phyloP scores from a whole-genome alignment of 2,329 filamentous ascomycete species.

The Verticillium nubilum region DNA sequence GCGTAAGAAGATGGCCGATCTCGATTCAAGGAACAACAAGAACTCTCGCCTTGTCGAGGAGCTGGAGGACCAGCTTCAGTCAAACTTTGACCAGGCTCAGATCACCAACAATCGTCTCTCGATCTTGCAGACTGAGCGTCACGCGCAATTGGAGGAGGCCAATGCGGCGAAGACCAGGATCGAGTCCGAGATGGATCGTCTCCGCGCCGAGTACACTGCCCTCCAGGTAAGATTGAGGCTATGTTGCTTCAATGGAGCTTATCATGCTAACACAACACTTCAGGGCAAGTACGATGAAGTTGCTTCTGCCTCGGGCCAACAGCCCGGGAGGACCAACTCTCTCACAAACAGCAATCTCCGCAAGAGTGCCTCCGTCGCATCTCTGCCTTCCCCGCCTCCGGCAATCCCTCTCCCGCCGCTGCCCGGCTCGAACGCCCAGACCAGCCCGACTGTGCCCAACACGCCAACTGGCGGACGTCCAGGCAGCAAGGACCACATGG shows the following conservation, averaged over 20 bases:
- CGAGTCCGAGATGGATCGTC: slow-evolving; percentile 62
- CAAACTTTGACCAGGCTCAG: slow-evolving; percentile 91
- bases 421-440: slow-evolving; percentile 50
- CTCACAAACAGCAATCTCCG: slow-evolving; percentile 52
- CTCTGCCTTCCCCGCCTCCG: slow-evolving; percentile 87
- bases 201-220: slow-evolving; percentile 64
- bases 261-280: slow-evolving; percentile 18
- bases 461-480: slow-evolving; percentile 61
- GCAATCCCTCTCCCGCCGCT: slow-evolving; percentile 94
- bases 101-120: slow-evolving; percentile 80
- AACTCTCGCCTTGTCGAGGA: slow-evolving; percentile 90
- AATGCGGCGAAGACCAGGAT: slow-evolving; percentile 57
- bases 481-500: slow-evolving; percentile 68
- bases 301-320: slow-evolving; percentile 26
- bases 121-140: slow-evolving; percentile 69
- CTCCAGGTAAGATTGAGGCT: slow-evolving; percentile 61
- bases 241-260: background rate
- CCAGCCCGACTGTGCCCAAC: slow-evolving; percentile 33
- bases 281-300: slow-evolving; percentile 58
- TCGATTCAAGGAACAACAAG: slow-evolving; percentile 74
- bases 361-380: slow-evolving; percentile 78
- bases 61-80: slow-evolving; percentile 92
- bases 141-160: slow-evolving; percentile 72
- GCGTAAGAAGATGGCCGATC: slow-evolving; percentile 58
- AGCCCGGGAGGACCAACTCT: slow-evolving; percentile 40